A percentile compares a stretch with the other conserved stretches of the same genome.
phyloP scores from a whole-genome alignment of 495 filamentous ascomycete genomes.

The Entonaema liquescens region DNA sequence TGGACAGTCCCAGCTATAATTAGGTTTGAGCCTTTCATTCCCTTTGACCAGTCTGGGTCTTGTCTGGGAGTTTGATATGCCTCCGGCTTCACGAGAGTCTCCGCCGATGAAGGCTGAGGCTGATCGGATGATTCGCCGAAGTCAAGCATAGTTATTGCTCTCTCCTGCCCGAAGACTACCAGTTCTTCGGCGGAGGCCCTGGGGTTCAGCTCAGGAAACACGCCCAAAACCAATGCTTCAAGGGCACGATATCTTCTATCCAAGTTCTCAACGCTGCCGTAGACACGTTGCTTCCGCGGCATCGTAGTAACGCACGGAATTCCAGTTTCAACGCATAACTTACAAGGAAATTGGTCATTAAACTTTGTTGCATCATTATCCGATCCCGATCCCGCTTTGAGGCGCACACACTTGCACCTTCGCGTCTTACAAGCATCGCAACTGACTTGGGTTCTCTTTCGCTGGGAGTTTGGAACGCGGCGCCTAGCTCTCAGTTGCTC shows the following conservation, averaged over 20 bases:
- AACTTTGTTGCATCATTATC: conserved; percentile 33
- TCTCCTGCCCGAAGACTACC: conserved; percentile 44
- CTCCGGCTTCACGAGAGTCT: neutral
- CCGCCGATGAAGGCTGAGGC: neutral
- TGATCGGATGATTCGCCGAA: conserved; percentile 22
- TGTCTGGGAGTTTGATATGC: neutral
- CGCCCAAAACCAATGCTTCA: conserved; percentile 55
- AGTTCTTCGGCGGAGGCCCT: conserved; percentile 47
- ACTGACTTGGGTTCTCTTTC: conserved; percentile 48
- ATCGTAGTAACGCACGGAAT: conserved; percentile 56
- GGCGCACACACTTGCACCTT: conserved; percentile 52
- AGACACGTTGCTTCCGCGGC: conserved; percentile 58
- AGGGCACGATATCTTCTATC: conserved; percentile 55
- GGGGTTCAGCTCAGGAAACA: conserved; percentile 56
- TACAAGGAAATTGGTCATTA: conserved; percentile 41
- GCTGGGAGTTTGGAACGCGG: conserved; percentile 48
- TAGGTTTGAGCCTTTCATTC: conserved; percentile 9
- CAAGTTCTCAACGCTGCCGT: conserved; percentile 61
- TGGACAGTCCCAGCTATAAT: conserved; percentile 20
- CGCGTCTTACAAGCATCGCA: conserved; percentile 52
- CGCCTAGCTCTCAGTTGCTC: conserved; percentile 31
- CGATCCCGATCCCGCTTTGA: conserved; percentile 15
- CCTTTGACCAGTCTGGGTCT: neutral
- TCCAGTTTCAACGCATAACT: conserved; percentile 51
- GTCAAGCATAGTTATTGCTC: conserved; percentile 47